Evolutionary conservation across 164 flowering plant species (phyloP), one percentile per base, ranked within the genome.

Genomic region (Santalum album): DNA sequence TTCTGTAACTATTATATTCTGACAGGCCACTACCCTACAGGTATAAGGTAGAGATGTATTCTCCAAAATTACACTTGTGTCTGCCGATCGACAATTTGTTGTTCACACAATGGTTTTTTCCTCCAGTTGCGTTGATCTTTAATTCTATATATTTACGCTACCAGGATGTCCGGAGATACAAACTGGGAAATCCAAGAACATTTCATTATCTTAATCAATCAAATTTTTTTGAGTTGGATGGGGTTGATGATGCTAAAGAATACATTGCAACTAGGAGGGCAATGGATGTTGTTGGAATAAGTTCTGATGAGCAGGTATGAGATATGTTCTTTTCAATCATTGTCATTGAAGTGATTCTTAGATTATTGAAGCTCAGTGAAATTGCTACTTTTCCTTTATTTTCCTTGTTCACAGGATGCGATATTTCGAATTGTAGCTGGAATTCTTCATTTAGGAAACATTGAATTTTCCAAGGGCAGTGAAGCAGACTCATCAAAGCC

Each of bases 211-310:
- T 83, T 23, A 83, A 83, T 59, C 90, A 83, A 62, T 58, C 90
- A 57, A 81, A 77, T 57, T 83, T 81, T 68, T 68, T 49, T 57
- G 69, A 75, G 55, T 54, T 81, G 72, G 90, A 77, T 54, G 82
- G 79, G 26, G 7, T 83, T 58, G 72, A 81, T 66, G 90, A 81
- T 34, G 53, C 71, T 10, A 66, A 81, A 63, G 90, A 83, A 60
- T 83, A 83, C 55, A 26, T 57, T 48, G 82, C 62, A 32, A 81
- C 86, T 38, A 70, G 75, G 56, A 75, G 65, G 67, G 90, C 90
- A 59, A 81, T 83, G 90, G 90, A 83, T 43, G 54, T 81, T 67
- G 90, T 83, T 68, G 90, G 90, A 61, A 83, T 83, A 34, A 78
- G 74, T 71, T 42, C 71, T 36, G 74, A 75, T 7, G 86, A 81